Evolutionary conservation across 805 yeast species (phyloP).

Genomic region (Candida pseudoglaebosa): DNA sequence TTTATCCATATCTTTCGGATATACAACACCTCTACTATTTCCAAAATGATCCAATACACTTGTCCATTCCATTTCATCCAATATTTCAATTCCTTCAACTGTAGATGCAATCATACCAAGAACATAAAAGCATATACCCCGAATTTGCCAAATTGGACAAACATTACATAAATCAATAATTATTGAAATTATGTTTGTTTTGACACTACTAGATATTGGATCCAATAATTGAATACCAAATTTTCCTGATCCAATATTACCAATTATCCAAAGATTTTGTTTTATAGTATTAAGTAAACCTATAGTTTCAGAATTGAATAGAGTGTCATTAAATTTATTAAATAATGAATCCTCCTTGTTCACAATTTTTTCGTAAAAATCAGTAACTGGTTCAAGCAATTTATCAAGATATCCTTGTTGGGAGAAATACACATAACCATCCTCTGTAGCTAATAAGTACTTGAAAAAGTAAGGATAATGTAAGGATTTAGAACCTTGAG

Average conservation of each 20-base stretch:
- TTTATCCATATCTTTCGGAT: slow-evolving; percentile 13
- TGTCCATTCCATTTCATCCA: slow-evolving; percentile 78
- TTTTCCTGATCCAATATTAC: slow-evolving; percentile 71
- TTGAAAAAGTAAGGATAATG: slow-evolving; percentile 56
- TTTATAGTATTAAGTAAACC: slow-evolving; percentile 42
- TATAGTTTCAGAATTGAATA: slow-evolving; percentile 29
- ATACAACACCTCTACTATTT: slow-evolving; percentile 16
- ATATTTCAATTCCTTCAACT: slow-evolving; percentile 73
- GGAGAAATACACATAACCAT: slow-evolving; percentile 64
- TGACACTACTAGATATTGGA: slow-evolving; percentile 22
- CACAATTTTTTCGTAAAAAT: slow-evolving; percentile 5
- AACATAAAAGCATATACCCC: slow-evolving; percentile 74
- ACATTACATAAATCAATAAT: slow-evolving; percentile 40
- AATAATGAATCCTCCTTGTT: slow-evolving; percentile 16
- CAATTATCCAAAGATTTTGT: slow-evolving; percentile 83
- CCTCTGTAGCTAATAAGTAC: slow-evolving; percentile 73
- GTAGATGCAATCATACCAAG: slow-evolving; percentile 73
- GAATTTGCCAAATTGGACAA: slow-evolving; percentile 49
- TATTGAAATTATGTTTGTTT: slow-evolving; percentile 33
- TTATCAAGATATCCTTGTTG: slow-evolving; percentile 44
- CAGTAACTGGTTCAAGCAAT: slow-evolving; percentile 20
- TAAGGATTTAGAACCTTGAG: slow-evolving; percentile 4
- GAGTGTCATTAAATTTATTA: slow-evolving; percentile 8
- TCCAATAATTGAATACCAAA: slow-evolving; percentile 54
- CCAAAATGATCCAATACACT: slow-evolving; percentile 17